Conservation (phyloP, 805 yeast species). For the baker's yeast (Saccharomyces cerevisiae) region DNA sequence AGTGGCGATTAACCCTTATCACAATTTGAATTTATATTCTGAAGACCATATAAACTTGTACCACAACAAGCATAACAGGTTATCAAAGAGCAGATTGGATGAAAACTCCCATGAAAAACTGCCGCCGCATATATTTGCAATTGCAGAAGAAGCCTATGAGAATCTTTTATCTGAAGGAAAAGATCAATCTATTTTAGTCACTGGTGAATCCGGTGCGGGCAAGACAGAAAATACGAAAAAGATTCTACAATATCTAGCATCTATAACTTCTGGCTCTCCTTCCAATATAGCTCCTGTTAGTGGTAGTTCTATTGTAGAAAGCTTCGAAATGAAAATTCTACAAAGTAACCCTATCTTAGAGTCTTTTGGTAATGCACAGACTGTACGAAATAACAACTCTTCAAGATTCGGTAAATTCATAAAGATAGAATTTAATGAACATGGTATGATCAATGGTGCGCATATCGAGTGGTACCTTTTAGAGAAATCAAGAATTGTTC, state of each 20-base stretch:
- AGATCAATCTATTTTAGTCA: slow-evolving; percentile 89
- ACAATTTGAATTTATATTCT: slow-evolving; percentile 61
- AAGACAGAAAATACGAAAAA: slow-evolving; percentile 96
- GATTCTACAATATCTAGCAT: slow-evolving; percentile 83
- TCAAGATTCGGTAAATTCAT: slow-evolving; percentile 96
- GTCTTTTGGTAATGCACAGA: slow-evolving; percentile 94
- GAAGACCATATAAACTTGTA: slow-evolving; percentile 48
- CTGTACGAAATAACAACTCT: slow-evolving; percentile 86
- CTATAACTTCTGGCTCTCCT: slow-evolving; percentile 42
- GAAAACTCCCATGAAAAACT: neutral
- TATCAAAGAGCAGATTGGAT: neutral
- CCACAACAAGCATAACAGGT: slow-evolving; percentile 35
- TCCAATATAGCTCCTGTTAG: slow-evolving; percentile 4
- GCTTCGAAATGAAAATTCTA: slow-evolving; percentile 75
- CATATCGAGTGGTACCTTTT: slow-evolving; percentile 88
- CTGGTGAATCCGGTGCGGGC: slow-evolving; percentile 99
- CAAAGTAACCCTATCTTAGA: slow-evolving; percentile 95
- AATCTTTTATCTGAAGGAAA: slow-evolving; percentile 58
- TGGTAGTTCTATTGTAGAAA: slow-evolving; percentile 22
- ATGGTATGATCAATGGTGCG: slow-evolving; percentile 74
- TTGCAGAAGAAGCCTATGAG: slow-evolving; percentile 78
- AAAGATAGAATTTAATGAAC: slow-evolving; percentile 62
- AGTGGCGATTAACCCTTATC: slow-evolving; percentile 93
- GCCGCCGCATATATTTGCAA: slow-evolving; percentile 82
- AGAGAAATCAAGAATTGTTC: slow-evolving; percentile 86